Evolutionary conservation across 1,284 basidiomycete species (phyloP).

Genomic region (Heliocybe sulcata): DNA sequence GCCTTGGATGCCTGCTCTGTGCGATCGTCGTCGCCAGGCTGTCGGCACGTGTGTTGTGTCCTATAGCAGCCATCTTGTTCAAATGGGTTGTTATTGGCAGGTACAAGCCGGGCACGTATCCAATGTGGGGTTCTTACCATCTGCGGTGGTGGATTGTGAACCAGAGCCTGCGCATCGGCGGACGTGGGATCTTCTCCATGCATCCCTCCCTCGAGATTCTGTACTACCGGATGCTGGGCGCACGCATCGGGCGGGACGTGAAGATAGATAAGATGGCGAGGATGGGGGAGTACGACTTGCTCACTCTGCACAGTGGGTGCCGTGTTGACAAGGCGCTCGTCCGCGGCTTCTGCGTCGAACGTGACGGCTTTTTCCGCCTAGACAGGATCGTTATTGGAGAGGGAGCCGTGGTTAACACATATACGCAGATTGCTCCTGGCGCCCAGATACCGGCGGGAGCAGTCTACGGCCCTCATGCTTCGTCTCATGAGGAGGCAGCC

Average conservation of each 20-base stretch:
- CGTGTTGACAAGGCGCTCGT: conserved; percentile 31
- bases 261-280: conserved; percentile 27
- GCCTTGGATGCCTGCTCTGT: conserved; percentile 23
- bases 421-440: conserved; percentile 34
- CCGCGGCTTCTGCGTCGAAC: conserved; percentile 39
- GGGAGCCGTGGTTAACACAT: conserved; percentile 33
- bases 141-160: conserved; percentile 43
- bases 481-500: conserved; percentile 30
- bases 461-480: conserved; percentile 38
- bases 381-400: conserved; percentile 30
- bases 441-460: conserved; percentile 25
- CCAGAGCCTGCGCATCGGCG: conserved; percentile 28
- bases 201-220: conserved; percentile 28
- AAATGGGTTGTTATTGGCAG: conserved; percentile 38
- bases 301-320: conserved; percentile 34
- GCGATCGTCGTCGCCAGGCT: conserved; percentile 27
- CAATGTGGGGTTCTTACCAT: conserved; percentile 29
- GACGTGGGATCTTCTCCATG: conserved; percentile 33
- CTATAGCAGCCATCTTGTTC: conserved; percentile 29
- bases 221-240: conserved; percentile 39
- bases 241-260: conserved; percentile 32
- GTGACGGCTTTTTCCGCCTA: conserved; percentile 34
- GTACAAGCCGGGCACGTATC: conserved; percentile 32
- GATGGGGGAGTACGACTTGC: conserved; percentile 34
- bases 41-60: conserved; percentile 24